A percentile compares a stretch with the other conserved stretches of the same genome.
Conservation (phyloP, 352 stramenopile species). For the Globisporangium okanoganense region DNA sequence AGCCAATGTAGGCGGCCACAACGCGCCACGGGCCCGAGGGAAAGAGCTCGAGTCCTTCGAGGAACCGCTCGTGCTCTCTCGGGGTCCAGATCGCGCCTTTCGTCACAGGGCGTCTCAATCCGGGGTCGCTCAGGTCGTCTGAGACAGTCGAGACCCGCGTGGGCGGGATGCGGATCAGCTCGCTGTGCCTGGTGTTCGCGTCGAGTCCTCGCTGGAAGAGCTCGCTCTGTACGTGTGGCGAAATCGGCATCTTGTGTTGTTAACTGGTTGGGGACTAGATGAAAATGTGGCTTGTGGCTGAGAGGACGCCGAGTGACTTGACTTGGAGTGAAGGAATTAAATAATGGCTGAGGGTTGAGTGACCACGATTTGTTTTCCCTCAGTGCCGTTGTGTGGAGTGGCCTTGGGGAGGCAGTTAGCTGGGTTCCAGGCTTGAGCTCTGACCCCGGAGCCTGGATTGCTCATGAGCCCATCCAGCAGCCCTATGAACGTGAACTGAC, state of each 20-base stretch:
- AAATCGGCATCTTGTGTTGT: not conserved
- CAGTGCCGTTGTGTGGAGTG: too few species aligned
- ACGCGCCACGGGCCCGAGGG: slow-evolving; percentile 27
- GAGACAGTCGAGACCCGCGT: not conserved
- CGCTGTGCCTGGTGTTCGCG: not conserved
- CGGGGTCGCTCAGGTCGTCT: not conserved
- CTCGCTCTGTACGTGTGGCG: not conserved
- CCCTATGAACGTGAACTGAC: not conserved
- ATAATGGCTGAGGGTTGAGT: not conserved
- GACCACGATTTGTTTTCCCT: not conserved
- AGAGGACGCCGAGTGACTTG: not conserved
- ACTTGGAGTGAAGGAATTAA: not conserved
- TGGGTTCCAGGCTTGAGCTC: not conserved
- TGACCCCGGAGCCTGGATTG: too few species aligned
- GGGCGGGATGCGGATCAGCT: slow-evolving; percentile 1
- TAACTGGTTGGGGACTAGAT: not conserved
- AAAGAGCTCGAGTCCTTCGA: slow-evolving; percentile 33
- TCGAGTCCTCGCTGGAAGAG: not conserved
- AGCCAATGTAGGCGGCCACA: slow-evolving; percentile 26
- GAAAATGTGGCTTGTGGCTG: not conserved
- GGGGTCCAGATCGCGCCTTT: not conserved
- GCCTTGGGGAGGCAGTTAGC: too few species aligned
- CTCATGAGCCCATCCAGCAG: too few species aligned
- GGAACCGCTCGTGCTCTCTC: slow-evolving; percentile 33
- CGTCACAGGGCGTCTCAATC: not conserved